phyloP scores from a whole-genome alignment of 192 early-diverging fungal species.

The Lunasporangiospora selenospora region DNA sequence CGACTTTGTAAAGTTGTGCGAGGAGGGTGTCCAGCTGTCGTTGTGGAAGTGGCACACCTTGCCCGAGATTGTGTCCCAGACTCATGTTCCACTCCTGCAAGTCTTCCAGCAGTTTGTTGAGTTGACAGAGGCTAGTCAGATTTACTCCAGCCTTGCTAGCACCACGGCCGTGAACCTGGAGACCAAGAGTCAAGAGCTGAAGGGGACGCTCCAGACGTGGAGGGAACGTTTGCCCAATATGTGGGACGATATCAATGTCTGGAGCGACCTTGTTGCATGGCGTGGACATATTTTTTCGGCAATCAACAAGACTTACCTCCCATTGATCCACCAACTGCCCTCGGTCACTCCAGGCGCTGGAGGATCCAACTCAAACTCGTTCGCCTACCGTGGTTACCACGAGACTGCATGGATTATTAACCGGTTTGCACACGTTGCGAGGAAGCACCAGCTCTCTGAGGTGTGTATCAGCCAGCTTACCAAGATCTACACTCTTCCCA shows the following conservation, averaged over 20 bases:
- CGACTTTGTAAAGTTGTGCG: slow-evolving; percentile 81
- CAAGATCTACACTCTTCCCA: slow-evolving; percentile 98
- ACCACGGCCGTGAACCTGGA: slow-evolving; percentile 90
- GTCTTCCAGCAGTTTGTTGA: slow-evolving; percentile 98
- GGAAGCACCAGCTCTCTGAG: slow-evolving; percentile 94
- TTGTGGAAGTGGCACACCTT: slow-evolving; percentile 92
- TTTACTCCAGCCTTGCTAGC: slow-evolving; percentile 79
- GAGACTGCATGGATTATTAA: slow-evolving; percentile 99
- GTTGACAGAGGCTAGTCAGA: slow-evolving; percentile 89
- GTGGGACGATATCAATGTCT: slow-evolving; percentile 98
- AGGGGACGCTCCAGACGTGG: slow-evolving; percentile 93
- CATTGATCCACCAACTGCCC: slow-evolving; percentile 68
- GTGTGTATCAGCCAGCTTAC: slow-evolving; percentile 92
- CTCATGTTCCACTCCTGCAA: slow-evolving; percentile 89
- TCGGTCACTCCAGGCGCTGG: slow-evolving; percentile 57
- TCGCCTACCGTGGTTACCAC: slow-evolving; percentile 97
- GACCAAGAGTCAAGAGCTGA: slow-evolving; percentile 85
- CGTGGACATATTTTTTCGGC: slow-evolving; percentile 96
- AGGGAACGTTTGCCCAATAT: slow-evolving; percentile 94
- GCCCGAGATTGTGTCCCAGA: slow-evolving; percentile 82
- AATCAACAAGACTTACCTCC: slow-evolving; percentile 96
- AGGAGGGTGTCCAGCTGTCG: slow-evolving; percentile 84
- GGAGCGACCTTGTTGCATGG: slow-evolving; percentile 98
- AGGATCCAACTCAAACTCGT: slow-evolving; percentile 74
- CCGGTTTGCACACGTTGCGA: slow-evolving; percentile 95